Evolutionary conservation across 768 basidiomycete genomes (phyloP).

Genomic region (Russula olivacea): DNA sequence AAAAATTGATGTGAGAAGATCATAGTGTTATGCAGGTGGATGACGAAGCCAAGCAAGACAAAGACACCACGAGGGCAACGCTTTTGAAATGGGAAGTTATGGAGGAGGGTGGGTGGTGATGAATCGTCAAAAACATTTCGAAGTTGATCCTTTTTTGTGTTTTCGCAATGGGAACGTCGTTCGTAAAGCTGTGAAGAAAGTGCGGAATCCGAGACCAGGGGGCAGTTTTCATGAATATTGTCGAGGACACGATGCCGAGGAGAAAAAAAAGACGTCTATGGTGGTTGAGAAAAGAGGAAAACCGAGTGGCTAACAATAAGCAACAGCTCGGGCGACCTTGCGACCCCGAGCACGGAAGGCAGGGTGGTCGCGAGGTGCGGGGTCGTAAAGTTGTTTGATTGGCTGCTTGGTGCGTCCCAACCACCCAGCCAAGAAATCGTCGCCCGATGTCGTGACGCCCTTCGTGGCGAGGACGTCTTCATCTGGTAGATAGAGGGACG

Average conservation of each 20-base stretch:
- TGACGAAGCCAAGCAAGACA: constrained; percentile 9
- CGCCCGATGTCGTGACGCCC: constrained; percentile 9
- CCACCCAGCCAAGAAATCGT: constrained; percentile 11
- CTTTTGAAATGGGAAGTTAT: constrained; percentile 2
- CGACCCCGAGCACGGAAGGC: constrained; percentile 42
- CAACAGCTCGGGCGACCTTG: constrained; percentile 34
- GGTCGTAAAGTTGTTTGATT: background rate
- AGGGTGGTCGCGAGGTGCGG: constrained; percentile 29
- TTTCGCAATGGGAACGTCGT: constrained; percentile 15
- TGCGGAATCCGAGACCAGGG: constrained; percentile 8
- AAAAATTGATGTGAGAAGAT: constrained; percentile 12
- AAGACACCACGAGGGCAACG: constrained; percentile 10
- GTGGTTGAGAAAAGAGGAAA: constrained; percentile 2
- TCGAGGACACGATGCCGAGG: background rate
- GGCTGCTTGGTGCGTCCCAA: constrained; percentile 11
- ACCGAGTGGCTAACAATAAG: constrained; percentile 29
- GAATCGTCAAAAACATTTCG: constrained; percentile 3
- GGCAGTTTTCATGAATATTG: constrained; percentile 14
- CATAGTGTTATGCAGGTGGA: constrained; percentile 22
- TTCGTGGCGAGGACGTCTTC: constrained; percentile 20
- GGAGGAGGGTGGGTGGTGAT: background rate
- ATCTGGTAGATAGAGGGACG: constrained; percentile 24
- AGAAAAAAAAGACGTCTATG: constrained; percentile 14
- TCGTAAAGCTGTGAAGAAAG: constrained; percentile 3
- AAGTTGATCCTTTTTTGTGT: constrained; percentile 17